Conservation (phyloP, 257 asterid genomes). For the Eustoma russellianum region DNA sequence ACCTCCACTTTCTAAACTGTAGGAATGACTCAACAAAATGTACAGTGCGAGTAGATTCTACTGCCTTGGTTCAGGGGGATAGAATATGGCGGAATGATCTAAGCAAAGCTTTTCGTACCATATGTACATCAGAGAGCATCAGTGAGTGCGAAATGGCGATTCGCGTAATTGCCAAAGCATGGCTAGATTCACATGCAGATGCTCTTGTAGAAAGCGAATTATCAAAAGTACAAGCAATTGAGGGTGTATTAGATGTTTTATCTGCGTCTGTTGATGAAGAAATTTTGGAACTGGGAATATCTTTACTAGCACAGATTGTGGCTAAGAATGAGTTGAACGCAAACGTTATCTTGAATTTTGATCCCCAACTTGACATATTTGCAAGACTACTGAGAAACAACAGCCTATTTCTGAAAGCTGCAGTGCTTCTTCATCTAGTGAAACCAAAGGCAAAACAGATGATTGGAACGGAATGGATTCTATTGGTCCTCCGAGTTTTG, state of each 20-base stretch:
- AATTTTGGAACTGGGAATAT: slow-evolving; percentile 56
- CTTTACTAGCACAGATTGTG: slow-evolving; percentile 63
- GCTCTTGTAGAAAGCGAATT: slow-evolving; percentile 21
- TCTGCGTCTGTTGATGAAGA: slow-evolving; percentile 59
- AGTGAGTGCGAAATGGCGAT: slow-evolving; percentile 57
- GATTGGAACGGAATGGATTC: slow-evolving; percentile 62
- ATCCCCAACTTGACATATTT: slow-evolving; percentile 55
- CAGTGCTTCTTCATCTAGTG: slow-evolving; percentile 49
- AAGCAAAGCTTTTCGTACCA: slow-evolving; percentile 28
- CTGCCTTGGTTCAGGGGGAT: slow-evolving; percentile 20
- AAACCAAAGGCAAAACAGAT: slow-evolving; percentile 68
- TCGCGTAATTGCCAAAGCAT: slow-evolving; percentile 45
- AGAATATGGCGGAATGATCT: slow-evolving; percentile 17
- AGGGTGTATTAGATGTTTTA: slow-evolving; percentile 53
- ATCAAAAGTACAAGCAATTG: slow-evolving; percentile 41
- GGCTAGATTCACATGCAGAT: slow-evolving; percentile 48
- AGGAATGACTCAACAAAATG: slow-evolving; percentile 31
- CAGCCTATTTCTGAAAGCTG: slow-evolving; percentile 67
- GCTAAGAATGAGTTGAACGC: slow-evolving; percentile 35
- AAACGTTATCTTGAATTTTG: slow-evolving; percentile 39
- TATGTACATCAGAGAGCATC: slow-evolving; percentile 57
- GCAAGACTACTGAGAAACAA: slow-evolving; percentile 44
- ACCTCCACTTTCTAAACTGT: slow-evolving; percentile 42
- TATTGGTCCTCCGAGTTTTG: slow-evolving; percentile 64
- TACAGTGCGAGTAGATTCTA: slow-evolving; percentile 14